Base-by-base conservation (phyloP, 208 protist species). In the Wallacemonas sp. region DNA sequence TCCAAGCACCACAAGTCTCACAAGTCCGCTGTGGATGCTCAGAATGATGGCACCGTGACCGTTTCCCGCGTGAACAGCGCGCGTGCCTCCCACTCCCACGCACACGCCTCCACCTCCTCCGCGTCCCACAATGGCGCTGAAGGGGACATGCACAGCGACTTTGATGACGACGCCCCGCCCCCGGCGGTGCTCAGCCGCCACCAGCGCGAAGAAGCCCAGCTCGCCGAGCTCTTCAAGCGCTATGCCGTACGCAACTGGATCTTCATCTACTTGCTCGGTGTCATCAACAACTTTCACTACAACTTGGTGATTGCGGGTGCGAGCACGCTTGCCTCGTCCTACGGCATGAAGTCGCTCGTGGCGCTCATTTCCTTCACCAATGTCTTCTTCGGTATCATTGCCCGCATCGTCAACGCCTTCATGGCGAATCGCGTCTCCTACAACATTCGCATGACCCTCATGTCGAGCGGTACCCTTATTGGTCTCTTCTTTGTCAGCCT, bases 251-350 rank as follows among this genome's bases (percentile, higher is more conserved):
- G 81, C 32, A 80, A 74, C 62, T 72, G 66, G 41, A 69, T 84
- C 44, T 83, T 78, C 32, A 31, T 86, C 31, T 92, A 76, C 70
- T 52, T 90, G 26, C 52, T 92, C 16, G 92, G 92, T 32, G 74
- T 93, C 46, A 94, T 97, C 63, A 97, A 97, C 67, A 97, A 95
- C 74, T 93, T 97, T 48, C 85, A 93, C 74, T 96, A 94, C 73
- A 82, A 73, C 61, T 57, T 96, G 33, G 78, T 97, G 22, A 85
- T 93, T 48, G 77, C 89, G 18, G 90, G 79, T 28, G 78, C 86
- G 20, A 65, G 66, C 33, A 57, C 26, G 18, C 67, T 96, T 2
- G 83, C 87, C 18, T 29, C 57, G 12, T 62, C 61, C 25, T 93
- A 87, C 72, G 74, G 73, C 26, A 74, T 94, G 70, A 89, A 89